Evolutionary conservation across 768 basidiomycete genomes (phyloP).

Genomic region (Pisolithus microcarpus): DNA sequence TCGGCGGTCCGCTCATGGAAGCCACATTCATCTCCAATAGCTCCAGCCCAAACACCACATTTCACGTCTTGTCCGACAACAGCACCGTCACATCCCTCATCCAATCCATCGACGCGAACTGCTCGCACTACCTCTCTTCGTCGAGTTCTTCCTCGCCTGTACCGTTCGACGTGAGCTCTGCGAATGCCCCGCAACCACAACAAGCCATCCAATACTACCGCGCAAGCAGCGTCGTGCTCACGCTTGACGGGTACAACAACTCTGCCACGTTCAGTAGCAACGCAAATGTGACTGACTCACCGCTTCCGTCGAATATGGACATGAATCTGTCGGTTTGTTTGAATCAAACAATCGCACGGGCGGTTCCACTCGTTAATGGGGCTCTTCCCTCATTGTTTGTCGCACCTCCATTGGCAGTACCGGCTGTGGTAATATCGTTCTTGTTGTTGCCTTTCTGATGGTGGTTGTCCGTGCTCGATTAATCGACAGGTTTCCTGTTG

Average conservation of each 20-base stretch:
- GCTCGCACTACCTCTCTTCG: conserved; percentile 32
- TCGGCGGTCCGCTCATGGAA: conserved; percentile 39
- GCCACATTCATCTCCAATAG: conserved; percentile 35
- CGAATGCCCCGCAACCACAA: conserved; percentile 35
- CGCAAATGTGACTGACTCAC: conserved; percentile 35
- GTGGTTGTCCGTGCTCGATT: no score
- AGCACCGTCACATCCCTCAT: conserved; percentile 40
- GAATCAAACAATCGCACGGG: no score
- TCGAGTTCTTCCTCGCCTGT: conserved; percentile 27
- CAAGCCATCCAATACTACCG: conserved; percentile 65
- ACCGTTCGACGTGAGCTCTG: conserved; percentile 24
- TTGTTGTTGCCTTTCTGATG: no score
- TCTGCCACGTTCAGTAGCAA: conserved; percentile 40
- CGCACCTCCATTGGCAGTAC: no score
- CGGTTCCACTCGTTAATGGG: no score
- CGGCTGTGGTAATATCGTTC: no score
- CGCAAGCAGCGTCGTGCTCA: conserved; percentile 53
- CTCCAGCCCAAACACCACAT: conserved; percentile 29
- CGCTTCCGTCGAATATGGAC: conserved; percentile 49
- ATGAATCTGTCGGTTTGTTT: no score
- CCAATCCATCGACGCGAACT: conserved; percentile 35
- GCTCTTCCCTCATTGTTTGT: no score
- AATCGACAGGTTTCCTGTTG: no score
- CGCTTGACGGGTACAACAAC: conserved; percentile 63
- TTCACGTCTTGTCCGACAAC: conserved; percentile 44